Evolutionary conservation across 2,329 filamentous ascomycete species (phyloP).

Genomic region (Dactylellina drechsleri): DNA sequence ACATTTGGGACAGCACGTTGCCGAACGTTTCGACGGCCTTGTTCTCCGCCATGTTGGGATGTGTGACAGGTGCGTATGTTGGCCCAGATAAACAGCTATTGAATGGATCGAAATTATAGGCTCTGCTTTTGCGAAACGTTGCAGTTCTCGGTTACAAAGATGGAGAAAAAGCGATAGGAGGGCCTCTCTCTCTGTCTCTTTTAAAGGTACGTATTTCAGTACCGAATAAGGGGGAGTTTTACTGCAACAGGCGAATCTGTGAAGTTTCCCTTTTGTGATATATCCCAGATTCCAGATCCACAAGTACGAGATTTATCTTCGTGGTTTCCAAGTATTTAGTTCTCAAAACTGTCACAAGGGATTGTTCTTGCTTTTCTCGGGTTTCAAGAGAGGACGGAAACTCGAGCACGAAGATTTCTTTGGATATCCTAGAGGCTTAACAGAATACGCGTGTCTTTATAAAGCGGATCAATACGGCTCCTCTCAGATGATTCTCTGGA

Average conservation of each 20-base stretch:
- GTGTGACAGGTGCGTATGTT: constrained; percentile 6
- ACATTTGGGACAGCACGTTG: constrained; percentile 67
- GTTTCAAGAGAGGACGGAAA: constrained; percentile 17
- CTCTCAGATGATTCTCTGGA: constrained; percentile 41
- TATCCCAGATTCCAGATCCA: constrained; percentile 49
- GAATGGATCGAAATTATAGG: constrained; percentile 6
- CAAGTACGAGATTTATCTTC: constrained; percentile 34
- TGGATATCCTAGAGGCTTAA: constrained; percentile 46
- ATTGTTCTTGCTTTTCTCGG: constrained; percentile 21
- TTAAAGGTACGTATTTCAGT: constrained; percentile 54
- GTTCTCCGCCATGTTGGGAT: constrained; percentile 50
- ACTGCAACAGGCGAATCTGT: constrained; percentile 19
- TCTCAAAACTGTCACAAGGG: constrained; percentile 45
- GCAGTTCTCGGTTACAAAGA: constrained; percentile 45
- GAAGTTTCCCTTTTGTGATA: constrained; percentile 19
- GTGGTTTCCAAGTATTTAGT: constrained; percentile 43
- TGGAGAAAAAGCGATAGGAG: constrained; percentile 13
- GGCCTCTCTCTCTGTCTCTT: constrained; percentile 11
- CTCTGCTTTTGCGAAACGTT: constrained; percentile 22
- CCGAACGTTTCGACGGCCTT: constrained; percentile 53
- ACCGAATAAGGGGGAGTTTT: constrained; percentile 32
- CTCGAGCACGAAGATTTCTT: constrained; percentile 46
- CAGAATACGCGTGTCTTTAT: constrained; percentile 49
- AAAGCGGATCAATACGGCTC: constrained; percentile 45
- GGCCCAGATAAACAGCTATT: constrained; percentile 31